phyloP scores from a whole-genome alignment of 2,329 filamentous ascomycete species.

The Stromatinia cepivora region DNA sequence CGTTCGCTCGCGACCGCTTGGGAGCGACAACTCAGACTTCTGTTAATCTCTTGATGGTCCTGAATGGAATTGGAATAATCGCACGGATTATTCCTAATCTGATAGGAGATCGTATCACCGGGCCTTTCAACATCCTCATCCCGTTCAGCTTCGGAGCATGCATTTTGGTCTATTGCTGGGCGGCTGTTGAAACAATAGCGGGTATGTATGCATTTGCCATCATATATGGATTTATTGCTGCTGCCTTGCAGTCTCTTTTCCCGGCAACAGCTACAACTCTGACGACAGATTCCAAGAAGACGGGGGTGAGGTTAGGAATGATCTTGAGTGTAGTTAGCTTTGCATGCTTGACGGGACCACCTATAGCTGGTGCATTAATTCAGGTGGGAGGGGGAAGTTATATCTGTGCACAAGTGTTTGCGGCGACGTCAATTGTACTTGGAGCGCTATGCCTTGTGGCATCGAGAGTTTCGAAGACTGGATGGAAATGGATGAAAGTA shows the following conservation, averaged over 20 bases:
- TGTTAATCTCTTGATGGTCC: not conserved
- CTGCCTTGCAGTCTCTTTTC: not conserved
- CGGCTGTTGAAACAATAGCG: not conserved
- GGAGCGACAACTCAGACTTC: not conserved
- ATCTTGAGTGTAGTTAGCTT: not conserved
- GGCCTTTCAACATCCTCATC: not conserved
- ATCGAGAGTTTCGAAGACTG: not conserved
- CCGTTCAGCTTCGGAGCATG: not conserved
- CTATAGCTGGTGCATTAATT: not conserved
- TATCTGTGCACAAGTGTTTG: not conserved
- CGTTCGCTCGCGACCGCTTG: conserved; percentile 1
- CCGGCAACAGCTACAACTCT: not conserved
- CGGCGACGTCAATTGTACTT: not conserved
- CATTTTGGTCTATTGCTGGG: not conserved
- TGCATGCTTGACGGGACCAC: not conserved
- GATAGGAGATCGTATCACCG: not conserved
- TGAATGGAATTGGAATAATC: not conserved
- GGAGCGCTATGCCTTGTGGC: not conserved
- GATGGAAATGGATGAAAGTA: not conserved
- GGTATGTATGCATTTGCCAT: not conserved
- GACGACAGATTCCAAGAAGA: not conserved
- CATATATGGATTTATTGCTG: not conserved
- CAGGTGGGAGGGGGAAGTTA: not conserved
- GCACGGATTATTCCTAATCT: not conserved
- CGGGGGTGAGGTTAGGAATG: not conserved